Evolutionary conservation across 768 basidiomycete genomes (phyloP), one percentile per base, ranked within the genome.

Genomic region (Chalciporus sphaerocephalus): DNA sequence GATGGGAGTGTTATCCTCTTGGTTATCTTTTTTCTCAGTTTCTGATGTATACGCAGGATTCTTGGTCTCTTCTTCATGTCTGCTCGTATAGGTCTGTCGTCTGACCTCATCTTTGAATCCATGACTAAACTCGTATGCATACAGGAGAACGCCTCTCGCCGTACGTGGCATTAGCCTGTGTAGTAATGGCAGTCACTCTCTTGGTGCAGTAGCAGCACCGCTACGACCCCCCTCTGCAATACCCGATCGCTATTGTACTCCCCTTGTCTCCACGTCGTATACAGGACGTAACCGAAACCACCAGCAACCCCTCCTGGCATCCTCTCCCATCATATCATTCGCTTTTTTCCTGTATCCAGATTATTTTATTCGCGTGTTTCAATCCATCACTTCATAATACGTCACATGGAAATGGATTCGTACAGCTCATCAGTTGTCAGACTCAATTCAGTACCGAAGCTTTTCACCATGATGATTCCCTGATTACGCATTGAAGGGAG

Each of bases 111-210:
- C 4, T 33, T 41, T 10, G 33, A 36, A 28, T 22, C 18, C 16
- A n/a, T 33, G 34, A 20, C 16, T 27, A 33, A 35, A 27, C 5
- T 38, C 15, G 24, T n/a, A n/a, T 15, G 46, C 28, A 35, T 2
- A 23, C 64, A 96, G 93, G 95, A 40, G 96, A 98, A 66, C 79
- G 96, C 16, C 70, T 99, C 36, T 97, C 95, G 22, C 96, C 95
- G 30, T 98, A 97, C 57, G 96, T 99, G 13, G 85, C 88, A 6
- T 64, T 99, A 12, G 92, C 95, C 13, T 98, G 95, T 63, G 67
- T 97, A 18, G 80, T 81, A 20, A 98, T 99, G 96, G 96, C 92
- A 1, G 72, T 85, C 37, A 83, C 82, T 28, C 78, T 92, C 46
- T 59, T 85, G 40, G 59, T 66, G 23, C 72, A 69, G 57, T 78